Evolutionary conservation across 768 basidiomycete species (phyloP).

Genomic region (Pulveroboletus sp.): DNA sequence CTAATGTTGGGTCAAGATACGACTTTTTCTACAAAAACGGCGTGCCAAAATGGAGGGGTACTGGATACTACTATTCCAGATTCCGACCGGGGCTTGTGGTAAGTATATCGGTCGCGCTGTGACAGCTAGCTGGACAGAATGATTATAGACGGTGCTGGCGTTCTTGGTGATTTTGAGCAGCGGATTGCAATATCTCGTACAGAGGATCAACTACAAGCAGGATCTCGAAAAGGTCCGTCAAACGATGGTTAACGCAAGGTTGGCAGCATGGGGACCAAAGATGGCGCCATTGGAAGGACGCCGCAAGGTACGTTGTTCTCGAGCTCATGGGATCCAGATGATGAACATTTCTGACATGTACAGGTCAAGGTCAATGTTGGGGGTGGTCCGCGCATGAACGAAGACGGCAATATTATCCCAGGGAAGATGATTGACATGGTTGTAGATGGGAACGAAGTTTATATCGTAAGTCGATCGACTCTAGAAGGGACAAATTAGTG

Average conservation of each 20-base stretch:
- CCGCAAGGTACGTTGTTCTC: conserved; percentile 54
- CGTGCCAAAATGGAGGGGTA: conserved; percentile 94
- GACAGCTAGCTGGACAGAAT: conserved; percentile 1
- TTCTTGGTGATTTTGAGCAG: conserved; percentile 79
- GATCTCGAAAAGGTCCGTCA: conserved; percentile 67
- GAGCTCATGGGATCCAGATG: not conserved
- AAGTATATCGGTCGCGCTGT: conserved; percentile 21
- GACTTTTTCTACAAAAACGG: conserved; percentile 98
- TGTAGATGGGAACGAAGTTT: conserved; percentile 73
- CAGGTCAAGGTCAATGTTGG: conserved; percentile 74
- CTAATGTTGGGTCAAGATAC: conserved; percentile 48
- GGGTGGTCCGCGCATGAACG: conserved; percentile 46
- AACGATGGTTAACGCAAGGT: conserved; percentile 57
- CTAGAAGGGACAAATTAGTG: conserved; percentile 8
- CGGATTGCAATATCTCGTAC: conserved; percentile 78
- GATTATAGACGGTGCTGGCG: conserved; percentile 59
- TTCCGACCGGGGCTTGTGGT: conserved; percentile 91
- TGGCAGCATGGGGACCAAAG: conserved; percentile 81
- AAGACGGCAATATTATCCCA: conserved; percentile 48
- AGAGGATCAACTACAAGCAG: conserved; percentile 68
- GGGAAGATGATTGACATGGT: conserved; percentile 72
- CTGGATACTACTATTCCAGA: conserved; percentile 93
- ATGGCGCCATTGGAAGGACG: conserved; percentile 56
- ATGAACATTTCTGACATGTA: conserved; percentile 7
- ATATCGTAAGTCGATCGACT: conserved; percentile 52